Base-by-base conservation (phyloP, 225 moss, liverwort and hornwort genomes). In the Takakia lepidozioides region DNA sequence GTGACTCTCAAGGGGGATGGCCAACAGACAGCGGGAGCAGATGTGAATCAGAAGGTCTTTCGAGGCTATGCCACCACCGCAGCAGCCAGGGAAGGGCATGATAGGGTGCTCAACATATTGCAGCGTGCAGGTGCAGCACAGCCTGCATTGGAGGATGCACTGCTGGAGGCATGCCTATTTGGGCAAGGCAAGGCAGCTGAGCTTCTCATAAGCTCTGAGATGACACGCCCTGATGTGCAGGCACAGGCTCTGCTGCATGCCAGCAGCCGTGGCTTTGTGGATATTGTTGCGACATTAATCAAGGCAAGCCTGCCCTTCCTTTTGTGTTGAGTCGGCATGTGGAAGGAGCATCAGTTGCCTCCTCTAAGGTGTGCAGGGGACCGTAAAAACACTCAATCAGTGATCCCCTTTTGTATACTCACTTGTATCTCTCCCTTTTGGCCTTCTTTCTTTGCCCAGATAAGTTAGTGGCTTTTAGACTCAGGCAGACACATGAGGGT, bases 221-320 rank as follows among this genome's bases (percentile, higher is more conserved):
- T 78, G 60, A 72, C 64, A 14, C 55, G 77, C 21, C 68, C 68
- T 11, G 77, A 78, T 18, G 64, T 78, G 1, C 27, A 72, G n/a
- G 72, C 77, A 4, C 77, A 78, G 49, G 77, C 67, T 10, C 64
- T 78, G 27, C 67, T 78, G 25, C 67, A 78, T 39, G 72, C 77
- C n/a, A 64, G 72, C 25, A 78, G 54, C 36, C 59, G 77, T 19
- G 77, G 77, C 21, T 68, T 78, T 37, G 72, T 78, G 24, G 77
- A 72, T 27, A 56, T 72, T 19, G 64, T 78, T 23, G 63, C 68
- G 4, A 68, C 68, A 29, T 64, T 78, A 18, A 68, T 72, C 20
- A 68, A 64, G 68, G 72, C n/a, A n/a, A n/a, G n/a, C n/a, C n/a
- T n/a, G n/a, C n/a, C n/a, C n/a, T n/a, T n/a, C n/a, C n/a, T n/a